phyloP scores from a whole-genome alignment of 495 filamentous ascomycete genomes.

The Aspergillus hancockii region DNA sequence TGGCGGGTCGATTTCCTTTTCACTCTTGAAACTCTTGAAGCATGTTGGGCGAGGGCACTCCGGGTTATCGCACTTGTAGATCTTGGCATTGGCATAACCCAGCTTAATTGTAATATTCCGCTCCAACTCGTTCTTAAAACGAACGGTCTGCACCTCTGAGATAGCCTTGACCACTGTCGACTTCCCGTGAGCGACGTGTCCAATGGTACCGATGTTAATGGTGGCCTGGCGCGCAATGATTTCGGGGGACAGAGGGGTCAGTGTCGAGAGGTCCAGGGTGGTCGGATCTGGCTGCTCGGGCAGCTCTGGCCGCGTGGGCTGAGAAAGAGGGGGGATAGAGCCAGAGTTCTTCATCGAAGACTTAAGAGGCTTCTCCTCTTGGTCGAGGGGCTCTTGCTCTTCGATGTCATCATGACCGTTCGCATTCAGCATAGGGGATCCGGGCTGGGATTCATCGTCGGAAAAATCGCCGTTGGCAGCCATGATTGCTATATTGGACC shows the following conservation, averaged over 20 bases:
- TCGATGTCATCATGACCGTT: conserved; percentile 55
- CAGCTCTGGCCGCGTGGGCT: conserved; percentile 59
- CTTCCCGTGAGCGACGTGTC: conserved; percentile 98
- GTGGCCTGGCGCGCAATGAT: conserved; percentile 97
- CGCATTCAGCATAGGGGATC: conserved; percentile 58
- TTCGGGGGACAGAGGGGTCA: conserved; percentile 88
- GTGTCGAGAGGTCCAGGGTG: conserved; percentile 71
- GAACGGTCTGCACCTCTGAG: conserved; percentile 95
- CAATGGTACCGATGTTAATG: conserved; percentile 98
- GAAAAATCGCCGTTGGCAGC: conserved; percentile 64
- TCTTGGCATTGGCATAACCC: conserved; percentile 98
- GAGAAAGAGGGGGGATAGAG: conserved; percentile 39
- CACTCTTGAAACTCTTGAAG: conserved; percentile 96
- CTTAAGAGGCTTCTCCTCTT: conserved; percentile 57
- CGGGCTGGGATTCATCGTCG: conserved; percentile 60
- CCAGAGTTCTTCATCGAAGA: conserved; percentile 64
- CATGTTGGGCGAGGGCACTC: conserved; percentile 92
- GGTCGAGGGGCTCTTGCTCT: conserved; percentile 53
- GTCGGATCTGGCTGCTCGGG: conserved; percentile 90
- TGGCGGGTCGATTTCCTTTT: conserved; percentile 93
- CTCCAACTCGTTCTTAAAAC: conserved; percentile 99
- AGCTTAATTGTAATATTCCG: conserved; percentile 99
- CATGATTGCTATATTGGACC: conserved; percentile 51
- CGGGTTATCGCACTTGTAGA: conserved; percentile 95
- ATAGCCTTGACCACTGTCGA: conserved; percentile 98